These are phyloP conservation scores for Cystobasidium tubakii DNA, from an alignment of 768 basidiomycete genomes.

Conservation along the genomic window DNA sequence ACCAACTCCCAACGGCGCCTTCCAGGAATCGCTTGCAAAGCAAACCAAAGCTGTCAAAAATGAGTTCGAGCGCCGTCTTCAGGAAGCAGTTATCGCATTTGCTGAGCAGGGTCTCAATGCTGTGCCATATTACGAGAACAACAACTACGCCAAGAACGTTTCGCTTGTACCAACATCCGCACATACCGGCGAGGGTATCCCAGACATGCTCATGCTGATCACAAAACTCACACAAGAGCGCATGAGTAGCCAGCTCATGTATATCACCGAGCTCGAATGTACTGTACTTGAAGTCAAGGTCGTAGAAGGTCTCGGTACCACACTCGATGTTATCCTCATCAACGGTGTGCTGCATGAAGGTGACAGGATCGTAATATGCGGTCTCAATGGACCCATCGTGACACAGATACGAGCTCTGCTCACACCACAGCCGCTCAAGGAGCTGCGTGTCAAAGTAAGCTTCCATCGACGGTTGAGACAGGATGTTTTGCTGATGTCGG, in stretches of 20 bases:
- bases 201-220: conserved; percentile 98
- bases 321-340: conserved; percentile 90
- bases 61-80: conserved; percentile 82
- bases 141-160: conserved; percentile 84
- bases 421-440: conserved; percentile 91
- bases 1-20: conserved; percentile 80
- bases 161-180: conserved; percentile 97
- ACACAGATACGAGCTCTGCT: conserved; percentile 88
- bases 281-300: conserved; percentile 99
- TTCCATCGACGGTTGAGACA: conserved; percentile 24
- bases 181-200: conserved; percentile 94
- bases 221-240: conserved; percentile 95
- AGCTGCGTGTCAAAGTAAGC: conserved; percentile 83
- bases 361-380: conserved; percentile 91
- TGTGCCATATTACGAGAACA: conserved; percentile 94
- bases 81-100: conserved; percentile 81
- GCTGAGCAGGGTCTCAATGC: conserved; percentile 98
- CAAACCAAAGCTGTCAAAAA: conserved; percentile 73
- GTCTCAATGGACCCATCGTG: conserved; percentile 92
- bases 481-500: too few species aligned
- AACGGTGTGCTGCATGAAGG: conserved; percentile 89
- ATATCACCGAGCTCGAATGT: conserved; percentile 91
- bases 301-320: conserved; percentile 93
- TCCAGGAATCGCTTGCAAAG: conserved; percentile 79
- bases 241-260: conserved; percentile 97